Base-by-base conservation (phyloP, 495 filamentous ascomycete genomes). In the Aspergillus panamensis region DNA sequence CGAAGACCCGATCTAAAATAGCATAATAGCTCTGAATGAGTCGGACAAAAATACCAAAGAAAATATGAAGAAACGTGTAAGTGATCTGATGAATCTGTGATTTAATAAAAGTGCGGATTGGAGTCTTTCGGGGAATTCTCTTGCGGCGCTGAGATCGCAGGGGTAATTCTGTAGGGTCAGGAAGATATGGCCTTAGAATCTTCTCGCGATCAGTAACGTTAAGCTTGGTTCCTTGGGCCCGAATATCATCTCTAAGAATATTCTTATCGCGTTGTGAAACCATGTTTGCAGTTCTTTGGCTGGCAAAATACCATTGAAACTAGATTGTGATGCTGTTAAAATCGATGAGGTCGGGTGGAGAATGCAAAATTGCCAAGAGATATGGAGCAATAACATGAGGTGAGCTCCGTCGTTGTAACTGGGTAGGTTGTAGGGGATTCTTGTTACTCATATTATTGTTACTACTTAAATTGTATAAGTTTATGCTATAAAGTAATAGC, bases 31-130 rank as follows among this genome's bases (percentile, higher is more conserved):
- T 82, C 65, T 87, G 85, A 35, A 92, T 82, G 45, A 92, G 71
- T 32, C 90, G 90, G 48, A 96, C 82, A 65, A 94, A 92, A 62
- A 97, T 77, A 1, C 87, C 89, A 75, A 96, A 97, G 66, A 96
- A 66, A 48, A 85, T 75, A 63, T 97, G 90, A 51, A 95, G 82
- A 39, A 90, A 53, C 45, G 81, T 78, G 71, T 87, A 95, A 52
- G 90, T 70, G 16, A 93, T 63, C 17, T 83, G 65, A 70, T 96
- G 82, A 35, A 93, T 62, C 61, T 87, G 83, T 5, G 74, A 80
- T 55, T 75, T 82, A 35, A 95, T 58, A 62, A 92, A 89, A 19
- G 81, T 83, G 58, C 87, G 82, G 20, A 93, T 75, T 20, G 87
- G 76, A 17, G 66, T 78, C 58, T 69, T 73, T 61, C 62, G 71